Evolutionary conservation across 345 rosid species (phyloP).

Genomic region (Hibiscus mutabilis): DNA sequence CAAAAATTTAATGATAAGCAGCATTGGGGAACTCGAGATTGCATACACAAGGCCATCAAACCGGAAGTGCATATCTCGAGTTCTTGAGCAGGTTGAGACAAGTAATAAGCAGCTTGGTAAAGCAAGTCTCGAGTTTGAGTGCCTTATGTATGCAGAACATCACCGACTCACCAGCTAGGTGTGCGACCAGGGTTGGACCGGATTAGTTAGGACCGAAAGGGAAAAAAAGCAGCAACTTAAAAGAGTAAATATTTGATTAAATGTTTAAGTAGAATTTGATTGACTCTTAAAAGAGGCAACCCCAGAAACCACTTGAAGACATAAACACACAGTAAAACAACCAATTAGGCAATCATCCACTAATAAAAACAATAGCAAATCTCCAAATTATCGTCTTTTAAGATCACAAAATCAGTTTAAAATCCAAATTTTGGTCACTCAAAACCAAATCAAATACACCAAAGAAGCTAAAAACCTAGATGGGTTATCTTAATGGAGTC

Average conservation of each 20-base stretch:
- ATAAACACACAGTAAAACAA: not conserved
- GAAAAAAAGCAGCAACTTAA: constrained; percentile 11
- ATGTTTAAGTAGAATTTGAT: constrained; percentile 13
- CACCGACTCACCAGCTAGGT: no score
- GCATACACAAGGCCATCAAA: no score
- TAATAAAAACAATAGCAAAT: constrained; percentile 8
- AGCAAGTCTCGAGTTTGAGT: no score
- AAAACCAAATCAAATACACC: constrained; percentile 6
- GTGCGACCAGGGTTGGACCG: not conserved
- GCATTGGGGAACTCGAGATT: no score
- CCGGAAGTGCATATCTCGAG: no score
- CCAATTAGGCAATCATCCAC: not conserved
- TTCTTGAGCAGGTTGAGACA: no score
- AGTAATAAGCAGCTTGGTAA: no score
- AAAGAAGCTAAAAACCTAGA: constrained; percentile 8
- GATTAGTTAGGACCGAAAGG: not conserved
- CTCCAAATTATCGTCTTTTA: not conserved
- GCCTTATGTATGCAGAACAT: no score
- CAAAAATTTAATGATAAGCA: no score
- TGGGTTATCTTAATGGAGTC: constrained; percentile 35
- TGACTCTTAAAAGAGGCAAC: not conserved
- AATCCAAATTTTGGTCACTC: constrained; percentile 17
- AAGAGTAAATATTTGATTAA: not conserved
- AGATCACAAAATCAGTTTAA: constrained; percentile 8
- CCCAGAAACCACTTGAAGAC: not conserved